These are phyloP conservation scores for Solanum chiquidenum DNA, from an alignment of 257 asterid genomes.

Conservation along the genomic window DNA sequence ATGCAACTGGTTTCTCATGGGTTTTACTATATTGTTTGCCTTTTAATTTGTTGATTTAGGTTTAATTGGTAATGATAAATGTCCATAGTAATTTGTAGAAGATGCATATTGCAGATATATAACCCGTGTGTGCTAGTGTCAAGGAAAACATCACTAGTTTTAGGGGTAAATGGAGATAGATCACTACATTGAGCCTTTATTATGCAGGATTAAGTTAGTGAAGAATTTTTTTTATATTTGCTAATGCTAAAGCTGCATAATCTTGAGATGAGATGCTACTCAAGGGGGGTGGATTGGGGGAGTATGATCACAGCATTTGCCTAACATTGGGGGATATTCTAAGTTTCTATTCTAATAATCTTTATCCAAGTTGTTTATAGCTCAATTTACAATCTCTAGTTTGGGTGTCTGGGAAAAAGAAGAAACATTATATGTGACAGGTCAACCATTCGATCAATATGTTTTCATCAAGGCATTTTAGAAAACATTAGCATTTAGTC, in stretches of 20 bases:
- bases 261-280: neutral
- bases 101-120: neutral
- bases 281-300: neutral
- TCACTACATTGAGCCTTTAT: neutral
- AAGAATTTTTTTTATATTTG: neutral
- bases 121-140: neutral
- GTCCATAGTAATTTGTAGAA: neutral
- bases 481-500: neutral
- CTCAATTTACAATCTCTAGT: neutral
- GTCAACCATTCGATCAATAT: neutral
- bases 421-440: neutral
- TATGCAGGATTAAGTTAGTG: neutral
- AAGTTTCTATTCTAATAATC: neutral
- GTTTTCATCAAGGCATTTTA: neutral
- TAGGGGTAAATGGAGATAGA: neutral
- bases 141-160: neutral
- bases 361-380: neutral
- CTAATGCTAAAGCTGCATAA: neutral
- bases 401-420: neutral
- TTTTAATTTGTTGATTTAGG: neutral
- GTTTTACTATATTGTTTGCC: neutral
- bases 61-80: neutral
- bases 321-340: neutral
- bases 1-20: neutral
- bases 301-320: neutral